phyloP scores from a whole-genome alignment of 441 rosid species.

The Erysimum pusillum region DNA sequence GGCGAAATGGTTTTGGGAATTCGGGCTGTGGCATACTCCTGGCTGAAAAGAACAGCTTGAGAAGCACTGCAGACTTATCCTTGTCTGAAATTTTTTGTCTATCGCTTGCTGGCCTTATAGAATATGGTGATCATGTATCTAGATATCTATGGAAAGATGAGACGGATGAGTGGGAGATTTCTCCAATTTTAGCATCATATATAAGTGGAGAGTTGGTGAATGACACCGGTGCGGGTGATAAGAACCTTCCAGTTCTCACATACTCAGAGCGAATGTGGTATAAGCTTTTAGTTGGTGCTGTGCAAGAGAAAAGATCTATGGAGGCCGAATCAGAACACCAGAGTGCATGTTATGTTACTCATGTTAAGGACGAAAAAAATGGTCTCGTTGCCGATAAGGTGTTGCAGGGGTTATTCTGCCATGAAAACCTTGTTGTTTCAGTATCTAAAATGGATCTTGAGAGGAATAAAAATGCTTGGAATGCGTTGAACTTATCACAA shows the following conservation, averaged over 20 bases:
- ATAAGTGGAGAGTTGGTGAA: conserved; percentile 40
- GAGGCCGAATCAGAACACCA: conserved; percentile 48
- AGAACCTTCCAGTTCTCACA: conserved; percentile 48
- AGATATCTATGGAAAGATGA: conserved; percentile 63
- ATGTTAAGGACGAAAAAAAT: conserved; percentile 38
- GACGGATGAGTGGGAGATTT: conserved; percentile 50
- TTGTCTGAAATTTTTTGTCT: conserved; percentile 81
- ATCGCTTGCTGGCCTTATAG: conserved; percentile 81
- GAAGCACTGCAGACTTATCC: conserved; percentile 64
- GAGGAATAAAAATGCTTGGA: conserved; percentile 60
- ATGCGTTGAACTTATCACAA: conserved; percentile 65
- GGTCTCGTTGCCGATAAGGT: conserved; percentile 43
- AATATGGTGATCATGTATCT: conserved; percentile 75
- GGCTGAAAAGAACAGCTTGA: conserved; percentile 40
- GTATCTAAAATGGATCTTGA: conserved; percentile 65
- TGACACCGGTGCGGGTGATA: conserved; percentile 47
- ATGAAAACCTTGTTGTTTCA: conserved; percentile 81
- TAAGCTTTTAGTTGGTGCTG: conserved; percentile 60
- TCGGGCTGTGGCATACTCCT: conserved; percentile 39
- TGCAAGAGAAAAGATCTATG: conserved; percentile 52
- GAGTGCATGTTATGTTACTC: conserved; percentile 44
- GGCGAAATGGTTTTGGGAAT: conserved; percentile 49
- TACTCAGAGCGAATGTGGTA: conserved; percentile 63
- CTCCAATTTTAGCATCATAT: conserved; percentile 49
- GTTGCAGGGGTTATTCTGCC: conserved; percentile 61